These are phyloP conservation scores for Beauveria caledonica DNA, from an alignment of 2,329 filamentous ascomycete genomes.

Conservation along the genomic window DNA sequence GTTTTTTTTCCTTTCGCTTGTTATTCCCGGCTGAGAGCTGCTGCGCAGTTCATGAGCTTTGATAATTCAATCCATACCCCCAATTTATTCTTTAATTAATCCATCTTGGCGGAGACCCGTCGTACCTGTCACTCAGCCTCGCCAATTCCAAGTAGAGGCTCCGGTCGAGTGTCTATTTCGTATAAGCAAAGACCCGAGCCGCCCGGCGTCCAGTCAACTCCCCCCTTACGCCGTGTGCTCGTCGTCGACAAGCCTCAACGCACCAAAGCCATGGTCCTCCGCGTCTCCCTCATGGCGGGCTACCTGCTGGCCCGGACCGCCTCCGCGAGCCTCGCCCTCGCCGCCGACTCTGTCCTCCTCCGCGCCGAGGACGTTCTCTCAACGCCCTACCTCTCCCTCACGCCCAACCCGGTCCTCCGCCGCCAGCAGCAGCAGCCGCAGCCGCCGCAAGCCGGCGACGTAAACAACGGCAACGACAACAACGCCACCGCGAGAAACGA, in stretches of 20 bases:
- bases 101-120: no score
- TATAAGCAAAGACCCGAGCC: no score
- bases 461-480: constrained; percentile 1
- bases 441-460: background rate
- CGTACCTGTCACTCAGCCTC: no score
- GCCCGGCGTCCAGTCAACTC: no score
- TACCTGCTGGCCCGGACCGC: background rate
- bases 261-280: background rate
- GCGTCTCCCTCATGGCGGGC: background rate
- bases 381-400: constrained; percentile 6
- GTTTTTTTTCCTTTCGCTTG: background rate
- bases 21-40: background rate
- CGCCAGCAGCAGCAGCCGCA: constrained; percentile 3
- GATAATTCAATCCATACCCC: background rate
- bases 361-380: constrained; percentile 6
- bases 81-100: background rate
- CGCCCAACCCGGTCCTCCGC: background rate
- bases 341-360: background rate
- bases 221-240: background rate
- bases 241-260: background rate
- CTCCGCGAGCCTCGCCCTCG: background rate
- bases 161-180: background rate
- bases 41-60: background rate
- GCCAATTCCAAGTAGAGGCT: background rate
- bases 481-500: background rate